Evolutionary conservation across 1,284 basidiomycete species (phyloP).

Genomic region (Cryptococcus sp.): DNA sequence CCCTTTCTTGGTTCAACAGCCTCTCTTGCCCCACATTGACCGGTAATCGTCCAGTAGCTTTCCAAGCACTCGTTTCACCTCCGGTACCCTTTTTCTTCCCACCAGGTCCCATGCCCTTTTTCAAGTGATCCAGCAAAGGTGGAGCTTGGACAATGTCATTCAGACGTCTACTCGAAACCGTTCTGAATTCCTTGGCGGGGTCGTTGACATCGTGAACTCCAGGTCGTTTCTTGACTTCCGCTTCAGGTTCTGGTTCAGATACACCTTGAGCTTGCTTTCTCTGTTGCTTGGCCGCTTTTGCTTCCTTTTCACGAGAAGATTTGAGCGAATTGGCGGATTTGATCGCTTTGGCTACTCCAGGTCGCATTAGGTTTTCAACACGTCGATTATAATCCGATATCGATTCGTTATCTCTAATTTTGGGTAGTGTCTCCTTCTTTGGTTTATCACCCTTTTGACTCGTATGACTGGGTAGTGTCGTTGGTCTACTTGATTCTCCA

Average conservation of each 20-base stretch:
- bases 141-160: constrained; percentile 42
- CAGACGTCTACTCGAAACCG: constrained; percentile 18
- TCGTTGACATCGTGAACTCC: constrained; percentile 1
- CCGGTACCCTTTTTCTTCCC: background rate
- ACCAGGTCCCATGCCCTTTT: constrained; percentile 2
- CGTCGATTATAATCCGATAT: constrained; percentile 46
- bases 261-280: constrained; percentile 3
- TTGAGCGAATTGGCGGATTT: constrained; percentile 32
- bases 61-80: constrained; percentile 17
- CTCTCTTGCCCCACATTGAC: constrained; percentile 41
- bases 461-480: background rate
- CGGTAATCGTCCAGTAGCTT: constrained; percentile 23
- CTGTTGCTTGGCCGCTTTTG: constrained; percentile 23
- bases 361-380: constrained; percentile 38
- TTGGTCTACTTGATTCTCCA: background rate
- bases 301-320: constrained; percentile 20
- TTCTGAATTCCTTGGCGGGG: constrained; percentile 18
- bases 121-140: constrained; percentile 30
- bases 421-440: constrained; percentile 10
- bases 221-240: constrained; percentile 8
- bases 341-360: constrained; percentile 41
- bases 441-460: constrained; percentile 8
- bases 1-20: constrained; percentile 42
- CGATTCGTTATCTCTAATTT: constrained; percentile 17
- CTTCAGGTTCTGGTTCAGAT: background rate